These are phyloP conservation scores for Wallacemonas sp. DNA, from an alignment of 208 protist genomes.

Conservation along the genomic window DNA sequence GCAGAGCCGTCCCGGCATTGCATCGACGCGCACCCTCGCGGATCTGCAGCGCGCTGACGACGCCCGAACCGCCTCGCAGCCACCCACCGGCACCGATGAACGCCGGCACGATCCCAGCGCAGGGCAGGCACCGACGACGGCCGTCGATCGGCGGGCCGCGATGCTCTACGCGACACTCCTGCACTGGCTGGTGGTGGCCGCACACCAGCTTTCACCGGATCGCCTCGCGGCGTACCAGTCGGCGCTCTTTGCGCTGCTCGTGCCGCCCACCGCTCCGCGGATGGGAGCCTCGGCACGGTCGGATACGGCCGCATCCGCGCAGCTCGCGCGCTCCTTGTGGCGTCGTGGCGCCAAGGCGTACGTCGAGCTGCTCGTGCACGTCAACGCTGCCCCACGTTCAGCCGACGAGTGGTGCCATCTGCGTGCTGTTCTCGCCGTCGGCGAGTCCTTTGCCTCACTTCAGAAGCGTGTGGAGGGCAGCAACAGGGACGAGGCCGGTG, in stretches of 20 bases:
- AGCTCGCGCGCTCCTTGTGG: slow-evolving; percentile 25
- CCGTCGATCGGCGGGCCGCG: slow-evolving; percentile 20
- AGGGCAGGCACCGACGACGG: not conserved
- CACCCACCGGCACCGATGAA: no score
- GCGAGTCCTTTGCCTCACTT: no score
- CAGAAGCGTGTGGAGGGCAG: no score
- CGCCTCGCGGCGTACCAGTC: slow-evolving; percentile 8
- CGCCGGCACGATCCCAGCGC: not conserved
- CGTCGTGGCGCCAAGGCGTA: slow-evolving; percentile 42
- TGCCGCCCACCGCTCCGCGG: slow-evolving; percentile 15
- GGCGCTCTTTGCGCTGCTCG: not conserved
- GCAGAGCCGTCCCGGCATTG: no score
- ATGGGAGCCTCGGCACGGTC: slow-evolving; percentile 19
- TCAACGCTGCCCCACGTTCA: slow-evolving; percentile 6
- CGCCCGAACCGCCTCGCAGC: no score
- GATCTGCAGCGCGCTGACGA: slow-evolving; percentile 8
- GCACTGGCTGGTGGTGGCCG: slow-evolving; percentile 15
- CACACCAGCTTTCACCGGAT: not conserved
- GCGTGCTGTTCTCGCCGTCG: slow-evolving; percentile 22
- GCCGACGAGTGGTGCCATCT: slow-evolving; percentile 33
- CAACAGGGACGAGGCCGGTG: not conserved
- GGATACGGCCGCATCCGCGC: not conserved
- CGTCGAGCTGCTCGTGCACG: slow-evolving; percentile 40
- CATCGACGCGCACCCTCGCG: not conserved
- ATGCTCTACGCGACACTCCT: slow-evolving; percentile 23